These are phyloP conservation scores for Fragaria nilgerrensis DNA, from an alignment of 306 rosid genomes.

Conservation along the genomic window DNA sequence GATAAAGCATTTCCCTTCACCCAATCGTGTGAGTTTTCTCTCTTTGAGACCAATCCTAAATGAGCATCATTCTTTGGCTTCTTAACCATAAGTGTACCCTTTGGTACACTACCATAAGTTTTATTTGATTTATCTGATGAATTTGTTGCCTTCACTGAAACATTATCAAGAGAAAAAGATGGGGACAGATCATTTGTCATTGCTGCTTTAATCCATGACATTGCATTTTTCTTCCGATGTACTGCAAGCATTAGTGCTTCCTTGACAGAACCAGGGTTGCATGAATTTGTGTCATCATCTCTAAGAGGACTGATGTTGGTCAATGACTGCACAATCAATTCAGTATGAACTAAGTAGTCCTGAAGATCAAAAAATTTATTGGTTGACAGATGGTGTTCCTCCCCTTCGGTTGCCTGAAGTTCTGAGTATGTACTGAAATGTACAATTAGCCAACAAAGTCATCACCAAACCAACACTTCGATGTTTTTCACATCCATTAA, in stretches of 20 bases:
- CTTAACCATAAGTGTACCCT: conserved; percentile 1
- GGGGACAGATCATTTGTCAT: conserved; percentile 32
- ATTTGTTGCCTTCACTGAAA: conserved; percentile 10
- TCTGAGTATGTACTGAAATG: conserved; percentile 28
- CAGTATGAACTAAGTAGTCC: conserved; percentile 20
- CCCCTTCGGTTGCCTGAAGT: conserved; percentile 26
- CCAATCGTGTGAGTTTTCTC: conserved; percentile 21
- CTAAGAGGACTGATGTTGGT: conserved; percentile 15
- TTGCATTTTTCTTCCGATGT: conserved; percentile 33
- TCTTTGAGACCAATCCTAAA: conserved; percentile 13
- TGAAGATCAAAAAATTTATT: conserved; percentile 26
- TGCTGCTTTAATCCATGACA: conserved; percentile 35
- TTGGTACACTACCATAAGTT: conserved; percentile 15
- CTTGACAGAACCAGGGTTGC: not conserved
- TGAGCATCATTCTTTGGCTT: conserved; percentile 19
- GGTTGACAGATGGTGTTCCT: conserved; percentile 21
- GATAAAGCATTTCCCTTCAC: conserved; percentile 25
- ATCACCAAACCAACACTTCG: not conserved
- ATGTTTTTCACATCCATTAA: not conserved
- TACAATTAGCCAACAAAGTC: not conserved
- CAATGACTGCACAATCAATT: conserved; percentile 18
- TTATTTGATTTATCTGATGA: not conserved
- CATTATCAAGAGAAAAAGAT: not conserved
- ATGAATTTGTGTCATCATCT: conserved; percentile 16
- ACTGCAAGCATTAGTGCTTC: conserved; percentile 30